Percentiles rank a stretch among this genome's conserved stretches.
Evolutionary conservation across 2,329 filamentous ascomycete genomes (phyloP).

Genomic region (Leptosphaerulina australis): DNA sequence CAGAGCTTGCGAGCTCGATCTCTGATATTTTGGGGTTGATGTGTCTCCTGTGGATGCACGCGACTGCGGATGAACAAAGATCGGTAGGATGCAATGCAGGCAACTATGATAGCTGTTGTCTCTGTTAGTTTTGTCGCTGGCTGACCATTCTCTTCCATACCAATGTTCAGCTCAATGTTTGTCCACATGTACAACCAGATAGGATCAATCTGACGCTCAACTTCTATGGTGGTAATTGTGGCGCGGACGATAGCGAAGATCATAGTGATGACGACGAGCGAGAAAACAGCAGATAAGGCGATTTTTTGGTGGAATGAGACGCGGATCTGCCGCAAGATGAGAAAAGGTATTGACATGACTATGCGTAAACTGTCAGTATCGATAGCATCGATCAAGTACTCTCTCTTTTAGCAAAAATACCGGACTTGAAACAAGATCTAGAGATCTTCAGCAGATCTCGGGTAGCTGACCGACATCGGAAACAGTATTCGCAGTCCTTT

Average conservation of each 20-base stretch:
- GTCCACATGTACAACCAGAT: constrained; percentile 20
- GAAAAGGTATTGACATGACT: constrained; percentile 20
- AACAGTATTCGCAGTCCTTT: too few relatives aligned
- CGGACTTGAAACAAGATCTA: too few relatives aligned
- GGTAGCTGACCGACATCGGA: too few relatives aligned
- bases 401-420: too few relatives aligned
- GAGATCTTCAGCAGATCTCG: too few relatives aligned
- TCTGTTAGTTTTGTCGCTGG: background rate
- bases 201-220: constrained; percentile 15
- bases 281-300: constrained; percentile 14
- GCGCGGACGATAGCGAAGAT: constrained; percentile 14
- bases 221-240: constrained; percentile 5
- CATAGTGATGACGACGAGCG: constrained; percentile 21
- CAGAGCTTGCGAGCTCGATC: background rate
- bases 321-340: constrained; percentile 10
- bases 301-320: constrained; percentile 9
- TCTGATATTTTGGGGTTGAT: too few relatives aligned
- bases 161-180: constrained; percentile 10
- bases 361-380: background rate
- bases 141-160: background rate
- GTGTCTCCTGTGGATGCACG: background rate
- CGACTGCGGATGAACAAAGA: constrained; percentile 11
- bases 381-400: background rate
- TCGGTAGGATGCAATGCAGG: constrained; percentile 15
- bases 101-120: constrained; percentile 12